Evolutionary conservation across 2,329 filamentous ascomycete genomes (phyloP), one percentile per base, ranked within the genome.

Genomic region (Coniella lustricola): DNA sequence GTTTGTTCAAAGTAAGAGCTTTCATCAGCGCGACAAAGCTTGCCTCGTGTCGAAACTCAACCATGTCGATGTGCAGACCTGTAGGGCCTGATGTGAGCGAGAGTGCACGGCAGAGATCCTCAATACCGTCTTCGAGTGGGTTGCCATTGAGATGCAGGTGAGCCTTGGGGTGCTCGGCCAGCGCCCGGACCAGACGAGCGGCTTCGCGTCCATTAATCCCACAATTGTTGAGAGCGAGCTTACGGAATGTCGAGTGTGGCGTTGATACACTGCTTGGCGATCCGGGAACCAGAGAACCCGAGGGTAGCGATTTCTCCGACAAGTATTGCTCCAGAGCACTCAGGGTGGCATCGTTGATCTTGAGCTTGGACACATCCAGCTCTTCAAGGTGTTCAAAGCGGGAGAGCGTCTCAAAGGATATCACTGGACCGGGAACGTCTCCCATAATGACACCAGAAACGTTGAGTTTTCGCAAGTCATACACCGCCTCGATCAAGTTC

Each of bases 351-450:
- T 71, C 67, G 46, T 77, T 77, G 32, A 77, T 73, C 64, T 72
- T 71, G 60, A 75, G 78, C 4, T 72, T 70, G 3, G 77, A 79
- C 22, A 81, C 61, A 53, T 80, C 70, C 14, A 81, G 61, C 49
- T 76, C 74, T 56, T 77, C 71, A 20, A 81, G 63, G n/a, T 64
- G 63, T 67, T 72, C 52, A 8, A 66, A 74, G 16, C 62, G 57
- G 35, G 64, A 55, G 38, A 77, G 60, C 7, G 65, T 60, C 44
- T 69, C 67, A 50, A 72, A 59, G 45, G 75, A 64, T 22, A 80
- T 69, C 3, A 80, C 59, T 2, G 74, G 67, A 13, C 65, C 65
- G 3, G 69, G 68, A 1, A 68, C 59, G 20, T 67, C 60, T 13
- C 75, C 69, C 31, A 74, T 71, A 14, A 78, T 68, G 33, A 73